Percentiles rank a stretch among this genome's conserved stretches.
Conservation (phyloP, 78 protist genomes). For the Dictyostelium citrinum region DNA sequence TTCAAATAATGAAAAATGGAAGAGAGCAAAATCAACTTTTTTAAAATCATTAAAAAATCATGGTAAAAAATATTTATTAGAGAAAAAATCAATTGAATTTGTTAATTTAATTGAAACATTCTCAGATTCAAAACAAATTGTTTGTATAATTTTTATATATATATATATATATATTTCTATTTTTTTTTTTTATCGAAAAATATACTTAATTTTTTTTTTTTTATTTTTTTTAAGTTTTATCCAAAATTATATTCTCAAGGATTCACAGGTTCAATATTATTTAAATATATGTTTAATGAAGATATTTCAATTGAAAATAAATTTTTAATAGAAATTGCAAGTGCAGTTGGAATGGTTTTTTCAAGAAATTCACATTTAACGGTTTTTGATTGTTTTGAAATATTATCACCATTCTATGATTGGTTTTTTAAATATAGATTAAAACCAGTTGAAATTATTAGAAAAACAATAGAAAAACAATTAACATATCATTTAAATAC, state of each 20-base stretch:
- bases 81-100: background rate
- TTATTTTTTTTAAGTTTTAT: background rate
- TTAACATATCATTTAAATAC: background rate
- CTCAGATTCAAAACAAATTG: background rate
- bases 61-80: background rate
- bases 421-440: background rate
- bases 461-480: background rate
- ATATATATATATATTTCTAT: too few relatives aligned
- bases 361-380: background rate
- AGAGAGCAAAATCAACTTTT: background rate
- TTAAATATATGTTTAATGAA: constrained; percentile 14
- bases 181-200: background rate
- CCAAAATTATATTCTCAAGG: background rate
- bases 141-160: too few relatives aligned
- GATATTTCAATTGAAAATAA: background rate
- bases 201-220: background rate
- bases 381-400: background rate
- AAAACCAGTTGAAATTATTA: background rate
- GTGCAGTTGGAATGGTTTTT: background rate
- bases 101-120: background rate
- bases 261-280: background rate
- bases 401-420: constrained; percentile 24
- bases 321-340: background rate
- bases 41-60: background rate
- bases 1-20: background rate